Conservation (phyloP, 495 filamentous ascomycete species). For the Lophiotrema nucula region DNA sequence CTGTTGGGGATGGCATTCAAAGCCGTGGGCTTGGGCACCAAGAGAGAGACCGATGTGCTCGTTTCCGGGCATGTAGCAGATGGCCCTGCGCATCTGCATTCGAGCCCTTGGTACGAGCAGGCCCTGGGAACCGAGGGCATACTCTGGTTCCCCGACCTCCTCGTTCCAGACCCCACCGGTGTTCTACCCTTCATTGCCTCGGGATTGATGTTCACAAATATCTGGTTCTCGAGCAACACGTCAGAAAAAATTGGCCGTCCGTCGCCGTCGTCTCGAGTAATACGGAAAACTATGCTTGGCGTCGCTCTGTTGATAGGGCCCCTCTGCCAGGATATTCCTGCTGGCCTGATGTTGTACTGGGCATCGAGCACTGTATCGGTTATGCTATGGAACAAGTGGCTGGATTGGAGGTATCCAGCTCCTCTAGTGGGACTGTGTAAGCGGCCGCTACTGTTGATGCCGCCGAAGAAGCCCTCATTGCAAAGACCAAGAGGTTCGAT, state of each 20-base stretch:
- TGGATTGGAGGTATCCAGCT: constrained; percentile 10
- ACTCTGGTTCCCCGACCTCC: constrained; percentile 79
- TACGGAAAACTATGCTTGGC: neutral
- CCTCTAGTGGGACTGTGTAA: neutral
- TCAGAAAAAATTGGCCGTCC: neutral
- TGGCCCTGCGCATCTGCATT: neutral
- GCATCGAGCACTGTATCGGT: constrained; percentile 1
- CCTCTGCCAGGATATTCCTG: constrained; percentile 6
- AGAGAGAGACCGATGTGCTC: neutral
- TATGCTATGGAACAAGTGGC: constrained; percentile 13
- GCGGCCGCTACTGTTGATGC: neutral
- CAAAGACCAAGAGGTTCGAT: no score
- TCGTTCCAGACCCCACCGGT: constrained; percentile 65
- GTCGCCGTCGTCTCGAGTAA: neutral
- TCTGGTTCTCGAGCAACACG: constrained; percentile 5
- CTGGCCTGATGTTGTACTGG: constrained; percentile 19
- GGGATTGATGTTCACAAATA: constrained; percentile 25
- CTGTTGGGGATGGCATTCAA: constrained; percentile 48
- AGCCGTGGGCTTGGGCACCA: neutral
- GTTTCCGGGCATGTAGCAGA: neutral
- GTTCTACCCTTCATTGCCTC: constrained; percentile 46
- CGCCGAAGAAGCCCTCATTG: neutral
- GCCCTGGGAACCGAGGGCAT: constrained; percentile 65
- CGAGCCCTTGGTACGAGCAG: constrained; percentile 47
- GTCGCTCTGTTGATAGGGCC: constrained; percentile 11